Percentiles rank a stretch among this genome's conserved stretches.
Evolutionary conservation across 345 rosid genomes (phyloP).

Genomic region (Arabidopsis arenosa): DNA sequence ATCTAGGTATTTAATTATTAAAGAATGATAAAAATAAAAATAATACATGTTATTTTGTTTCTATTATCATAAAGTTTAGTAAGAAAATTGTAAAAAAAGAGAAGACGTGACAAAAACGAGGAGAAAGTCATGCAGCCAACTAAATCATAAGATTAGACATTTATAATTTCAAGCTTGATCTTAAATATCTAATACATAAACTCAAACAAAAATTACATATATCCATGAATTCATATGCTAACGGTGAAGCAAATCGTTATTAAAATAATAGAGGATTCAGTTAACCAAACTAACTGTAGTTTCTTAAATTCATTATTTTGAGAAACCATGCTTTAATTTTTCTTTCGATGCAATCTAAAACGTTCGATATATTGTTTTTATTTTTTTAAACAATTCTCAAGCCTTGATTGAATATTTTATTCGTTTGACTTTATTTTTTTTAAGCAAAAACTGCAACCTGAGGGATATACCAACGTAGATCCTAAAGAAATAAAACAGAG

Average conservation of each 20-base stretch:
- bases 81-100: background rate
- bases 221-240: background rate
- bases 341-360: background rate
- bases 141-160: slow-evolving; percentile 28
- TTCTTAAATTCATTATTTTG: background rate
- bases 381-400: background rate
- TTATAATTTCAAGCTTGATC: slow-evolving; percentile 21
- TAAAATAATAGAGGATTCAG: too few species aligned
- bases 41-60: too few species aligned
- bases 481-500: slow-evolving; percentile 4
- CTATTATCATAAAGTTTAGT: background rate
- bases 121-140: slow-evolving; percentile 40
- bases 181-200: background rate
- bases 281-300: background rate
- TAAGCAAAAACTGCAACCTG: slow-evolving; percentile 14
- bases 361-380: background rate
- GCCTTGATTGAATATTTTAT: background rate
- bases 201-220: background rate
- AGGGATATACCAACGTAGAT: slow-evolving; percentile 42
- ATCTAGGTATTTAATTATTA: background rate
- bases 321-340: background rate
- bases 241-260: too few species aligned
- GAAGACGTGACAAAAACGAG: slow-evolving; percentile 37
- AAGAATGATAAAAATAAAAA: background rate
- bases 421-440: slow-evolving; percentile 36